These are phyloP conservation scores for Podospora sp. DNA, from an alignment of 495 filamentous ascomycete genomes.

Conservation along the genomic window DNA sequence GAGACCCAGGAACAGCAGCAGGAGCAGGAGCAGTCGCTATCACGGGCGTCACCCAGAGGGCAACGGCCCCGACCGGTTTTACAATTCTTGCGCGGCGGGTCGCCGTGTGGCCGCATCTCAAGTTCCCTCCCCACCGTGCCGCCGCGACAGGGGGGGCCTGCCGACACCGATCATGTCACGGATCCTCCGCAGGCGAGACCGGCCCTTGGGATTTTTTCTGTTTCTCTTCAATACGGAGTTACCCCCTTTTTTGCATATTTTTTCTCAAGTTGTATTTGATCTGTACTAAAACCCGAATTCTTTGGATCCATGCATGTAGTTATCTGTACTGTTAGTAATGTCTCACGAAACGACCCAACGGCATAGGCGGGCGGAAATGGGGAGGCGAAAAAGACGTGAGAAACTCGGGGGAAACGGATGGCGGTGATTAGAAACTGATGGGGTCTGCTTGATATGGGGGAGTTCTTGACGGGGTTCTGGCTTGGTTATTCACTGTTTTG, in stretches of 20 bases:
- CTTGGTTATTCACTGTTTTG: neutral
- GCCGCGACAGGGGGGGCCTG: constrained; percentile 8
- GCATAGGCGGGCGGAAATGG: neutral
- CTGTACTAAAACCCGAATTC: constrained; percentile 18
- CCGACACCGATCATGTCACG: constrained; percentile 17
- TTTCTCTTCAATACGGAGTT: constrained; percentile 6
- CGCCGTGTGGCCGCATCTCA: neutral
- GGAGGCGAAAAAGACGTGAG: constrained; percentile 3
- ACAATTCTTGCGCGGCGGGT: constrained; percentile 7
- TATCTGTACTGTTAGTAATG: constrained; percentile 19
- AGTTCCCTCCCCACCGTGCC: neutral
- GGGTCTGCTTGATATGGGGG: neutral
- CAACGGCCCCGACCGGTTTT: neutral
- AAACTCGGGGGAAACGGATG: neutral
- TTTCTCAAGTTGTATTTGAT: constrained; percentile 14
- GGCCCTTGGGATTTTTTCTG: neutral
- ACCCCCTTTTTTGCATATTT: constrained; percentile 11
- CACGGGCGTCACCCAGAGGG: neutral
- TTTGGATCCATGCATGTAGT: constrained; percentile 19
- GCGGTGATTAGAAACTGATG: neutral
- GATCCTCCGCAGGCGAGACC: constrained; percentile 12
- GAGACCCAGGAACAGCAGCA: neutral
- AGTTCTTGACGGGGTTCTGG: neutral
- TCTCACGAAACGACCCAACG: constrained; percentile 19
- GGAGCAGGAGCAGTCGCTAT: neutral